Evolutionary conservation across 1,284 basidiomycete genomes (phyloP).

Genomic region (Fomitopsis schrenkii): DNA sequence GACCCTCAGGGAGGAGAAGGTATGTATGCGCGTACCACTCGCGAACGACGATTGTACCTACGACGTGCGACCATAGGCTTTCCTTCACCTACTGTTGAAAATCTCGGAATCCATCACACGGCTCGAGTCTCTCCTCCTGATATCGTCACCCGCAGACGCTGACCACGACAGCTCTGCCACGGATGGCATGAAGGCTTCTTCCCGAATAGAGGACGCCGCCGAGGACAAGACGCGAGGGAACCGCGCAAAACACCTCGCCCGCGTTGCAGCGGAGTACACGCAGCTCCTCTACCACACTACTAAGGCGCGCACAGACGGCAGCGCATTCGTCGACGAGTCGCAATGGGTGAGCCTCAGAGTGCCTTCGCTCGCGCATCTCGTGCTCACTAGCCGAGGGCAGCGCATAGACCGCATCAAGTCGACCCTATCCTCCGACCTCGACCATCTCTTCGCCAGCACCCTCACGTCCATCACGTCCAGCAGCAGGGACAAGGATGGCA

Average conservation of each 20-base stretch:
- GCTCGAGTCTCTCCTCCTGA: constrained; percentile 77
- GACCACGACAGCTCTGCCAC: constrained; percentile 29
- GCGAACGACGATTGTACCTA: neutral
- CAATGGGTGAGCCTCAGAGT: constrained; percentile 69
- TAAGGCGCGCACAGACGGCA: constrained; percentile 74
- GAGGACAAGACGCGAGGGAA: constrained; percentile 54
- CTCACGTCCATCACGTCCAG: constrained; percentile 44
- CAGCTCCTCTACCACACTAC: constrained; percentile 89
- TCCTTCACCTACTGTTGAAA: constrained; percentile 82
- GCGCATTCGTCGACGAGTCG: constrained; percentile 76
- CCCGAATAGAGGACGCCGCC: constrained; percentile 19
- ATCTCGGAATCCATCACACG: constrained; percentile 85
- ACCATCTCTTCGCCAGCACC: constrained; percentile 68
- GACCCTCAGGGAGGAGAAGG: constrained; percentile 80
- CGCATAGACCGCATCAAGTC: constrained; percentile 77
- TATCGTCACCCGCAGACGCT: constrained; percentile 48
- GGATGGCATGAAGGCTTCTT: constrained; percentile 26
- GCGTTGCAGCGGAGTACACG: constrained; percentile 87
- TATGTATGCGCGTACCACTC: constrained; percentile 21
- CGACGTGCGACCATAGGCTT: constrained; percentile 43
- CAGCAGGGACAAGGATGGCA: constrained; percentile 34
- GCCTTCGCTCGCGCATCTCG: constrained; percentile 14
- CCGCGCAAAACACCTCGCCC: constrained; percentile 78
- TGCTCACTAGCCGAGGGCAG: constrained; percentile 36
- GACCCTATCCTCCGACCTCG: constrained; percentile 80